Evolutionary conservation across 176 grass and related monocot species (phyloP).

Genomic region (Saccharum spontaneum): DNA sequence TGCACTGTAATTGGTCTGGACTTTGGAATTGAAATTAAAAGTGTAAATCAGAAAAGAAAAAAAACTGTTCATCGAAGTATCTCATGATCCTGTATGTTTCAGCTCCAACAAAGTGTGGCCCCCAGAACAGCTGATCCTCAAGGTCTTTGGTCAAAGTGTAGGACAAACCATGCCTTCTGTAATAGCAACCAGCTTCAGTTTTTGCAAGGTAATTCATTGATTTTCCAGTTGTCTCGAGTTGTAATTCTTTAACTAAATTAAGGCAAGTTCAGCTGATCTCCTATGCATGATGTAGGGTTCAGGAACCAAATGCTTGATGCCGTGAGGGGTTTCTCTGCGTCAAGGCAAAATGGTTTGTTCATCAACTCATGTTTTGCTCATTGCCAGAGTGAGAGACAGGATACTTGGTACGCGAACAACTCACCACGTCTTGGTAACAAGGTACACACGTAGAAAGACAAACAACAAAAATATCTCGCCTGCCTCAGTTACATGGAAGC

Average conservation of each 20-base stretch:
- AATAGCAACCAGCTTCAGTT: constrained; percentile 71
- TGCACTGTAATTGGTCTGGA: neutral
- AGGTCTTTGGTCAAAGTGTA: constrained; percentile 73
- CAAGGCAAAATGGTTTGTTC: constrained; percentile 74
- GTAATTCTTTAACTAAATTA: neutral
- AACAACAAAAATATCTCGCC: neutral
- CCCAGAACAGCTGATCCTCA: constrained; percentile 62
- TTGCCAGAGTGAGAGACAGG: constrained; percentile 88
- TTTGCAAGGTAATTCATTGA: constrained; percentile 60
- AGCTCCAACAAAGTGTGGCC: constrained; percentile 92
- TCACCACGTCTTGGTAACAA: constrained; percentile 82
- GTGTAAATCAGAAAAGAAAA: neutral
- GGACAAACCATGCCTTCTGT: constrained; percentile 67
- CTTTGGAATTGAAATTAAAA: neutral
- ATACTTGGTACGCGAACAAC: constrained; percentile 77
- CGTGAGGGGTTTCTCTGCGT: constrained; percentile 62
- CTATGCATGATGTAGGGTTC: constrained; percentile 57
- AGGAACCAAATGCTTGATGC: constrained; percentile 86
- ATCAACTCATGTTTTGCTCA: constrained; percentile 99
- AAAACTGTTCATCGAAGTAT: neutral
- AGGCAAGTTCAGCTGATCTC: neutral
- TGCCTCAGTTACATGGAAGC: neutral
- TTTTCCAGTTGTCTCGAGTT: neutral
- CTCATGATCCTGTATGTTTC: constrained; percentile 1
- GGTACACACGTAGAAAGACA: constrained; percentile 33